A percentile compares a stretch with the other conserved stretches of the same genome.
These are phyloP conservation scores for Entophlyctis helioformis DNA, from an alignment of 192 early-diverging fungal genomes.

Conservation along the genomic window DNA sequence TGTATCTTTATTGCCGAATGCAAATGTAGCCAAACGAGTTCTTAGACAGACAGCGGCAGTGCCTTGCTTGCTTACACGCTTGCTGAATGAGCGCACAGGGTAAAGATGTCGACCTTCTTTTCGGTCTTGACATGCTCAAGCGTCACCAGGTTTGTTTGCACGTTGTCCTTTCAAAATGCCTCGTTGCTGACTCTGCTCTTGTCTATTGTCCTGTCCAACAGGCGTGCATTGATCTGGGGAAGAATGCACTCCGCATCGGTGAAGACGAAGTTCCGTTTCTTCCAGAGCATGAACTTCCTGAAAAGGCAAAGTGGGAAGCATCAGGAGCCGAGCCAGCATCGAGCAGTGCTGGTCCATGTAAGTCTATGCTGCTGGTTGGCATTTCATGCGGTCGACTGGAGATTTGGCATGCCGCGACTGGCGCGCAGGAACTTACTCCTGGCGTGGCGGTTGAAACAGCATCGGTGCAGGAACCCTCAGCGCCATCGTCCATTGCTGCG, in stretches of 20 bases:
- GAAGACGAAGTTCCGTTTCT: slow-evolving; percentile 74
- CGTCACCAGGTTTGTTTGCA: slow-evolving; percentile 52
- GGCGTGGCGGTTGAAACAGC: not conserved
- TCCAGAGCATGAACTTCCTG: slow-evolving; percentile 83
- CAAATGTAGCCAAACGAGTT: too few species aligned
- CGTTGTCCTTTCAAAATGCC: not conserved
- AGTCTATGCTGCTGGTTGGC: not conserved
- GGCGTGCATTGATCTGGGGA: slow-evolving; percentile 83
- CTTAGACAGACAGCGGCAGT: not conserved
- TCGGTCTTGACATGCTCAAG: slow-evolving; percentile 94
- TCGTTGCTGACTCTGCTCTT: not conserved
- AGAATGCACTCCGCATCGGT: slow-evolving; percentile 70
- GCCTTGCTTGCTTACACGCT: not conserved
- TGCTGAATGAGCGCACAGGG: slow-evolving; percentile 27
- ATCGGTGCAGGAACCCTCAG: not conserved
- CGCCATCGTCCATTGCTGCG: not conserved
- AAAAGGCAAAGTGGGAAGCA: slow-evolving; percentile 29
- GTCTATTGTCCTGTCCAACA: slow-evolving; percentile 7
- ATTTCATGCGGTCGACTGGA: not conserved
- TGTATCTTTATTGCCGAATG: not conserved
- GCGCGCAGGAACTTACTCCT: not conserved
- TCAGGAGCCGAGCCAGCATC: not conserved
- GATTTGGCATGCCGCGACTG: not conserved
- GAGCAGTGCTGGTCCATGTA: not conserved
- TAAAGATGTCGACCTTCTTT: slow-evolving; percentile 76